These are phyloP conservation scores for Lasiodiplodia citricola DNA, from an alignment of 2,329 filamentous ascomycete species.

Conservation along the genomic window DNA sequence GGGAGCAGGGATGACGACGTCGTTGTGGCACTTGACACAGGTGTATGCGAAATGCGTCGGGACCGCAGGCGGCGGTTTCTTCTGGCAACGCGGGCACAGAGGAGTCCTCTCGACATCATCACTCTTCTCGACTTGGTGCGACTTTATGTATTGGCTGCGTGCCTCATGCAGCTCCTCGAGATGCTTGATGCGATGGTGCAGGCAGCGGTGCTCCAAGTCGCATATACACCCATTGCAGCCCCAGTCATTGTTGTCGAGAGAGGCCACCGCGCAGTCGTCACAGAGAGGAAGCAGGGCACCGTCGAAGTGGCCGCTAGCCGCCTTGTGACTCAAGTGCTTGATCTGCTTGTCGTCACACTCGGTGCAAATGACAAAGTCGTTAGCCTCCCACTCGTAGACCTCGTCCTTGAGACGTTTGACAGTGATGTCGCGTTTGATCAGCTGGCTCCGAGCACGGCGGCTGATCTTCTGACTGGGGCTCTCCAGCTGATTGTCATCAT, in stretches of 20 bases:
- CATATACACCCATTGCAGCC: not conserved
- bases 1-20: not conserved
- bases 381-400: not conserved
- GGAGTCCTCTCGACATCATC: not conserved
- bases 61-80: not conserved
- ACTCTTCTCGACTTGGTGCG: not conserved
- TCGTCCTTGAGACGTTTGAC: not conserved
- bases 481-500: too few species aligned
- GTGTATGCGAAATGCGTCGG: not conserved
- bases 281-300: not conserved
- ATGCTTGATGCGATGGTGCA: not conserved
- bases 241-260: not conserved
- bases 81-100: not conserved
- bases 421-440: not conserved
- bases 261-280: not conserved
- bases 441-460: too few species aligned
- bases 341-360: not conserved
- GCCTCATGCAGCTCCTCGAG: not conserved
- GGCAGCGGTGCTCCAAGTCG: not conserved
- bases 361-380: not conserved
- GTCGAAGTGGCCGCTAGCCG: not conserved
- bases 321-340: not conserved
- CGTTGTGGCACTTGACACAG: not conserved
- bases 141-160: not conserved
- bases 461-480: not conserved